Base-by-base conservation (phyloP, 2,329 filamentous ascomycete genomes). In the Orbilia blumenaviensis region DNA sequence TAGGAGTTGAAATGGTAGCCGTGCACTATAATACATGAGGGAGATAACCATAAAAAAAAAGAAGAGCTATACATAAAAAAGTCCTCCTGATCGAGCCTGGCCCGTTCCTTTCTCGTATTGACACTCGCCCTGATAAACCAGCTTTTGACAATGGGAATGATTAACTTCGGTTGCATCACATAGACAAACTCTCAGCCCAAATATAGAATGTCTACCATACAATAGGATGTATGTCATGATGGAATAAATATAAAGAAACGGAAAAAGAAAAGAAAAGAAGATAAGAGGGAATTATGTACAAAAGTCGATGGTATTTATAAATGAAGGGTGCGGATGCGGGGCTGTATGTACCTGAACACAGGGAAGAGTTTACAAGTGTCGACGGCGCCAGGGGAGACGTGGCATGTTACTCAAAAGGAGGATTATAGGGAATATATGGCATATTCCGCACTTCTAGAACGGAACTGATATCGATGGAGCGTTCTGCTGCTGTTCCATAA, bases 401-500 rank as follows among this genome's bases (percentile, higher is more conserved):
- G 52, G 46, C 29, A n/a, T 62, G 54, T 41, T 67, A 75, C 60
- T 66, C 86, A 87, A 56, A 87, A 50, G 29, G 38, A 64, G 46
- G 12, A 69, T 32, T 3, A 27, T 23, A 36, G 52, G 56, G 48
- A 44, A 41, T 44, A 64, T 63, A 3, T 36, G 29, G 16, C 34
- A 62, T 50, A 44, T 42, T 36, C 32, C 44, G 44, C 23, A 32
- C n/a, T 14, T 74, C 54, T 78, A 74, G 61, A 77, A 77, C 52
- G 67, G 72, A 64, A 76, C 66, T 41, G 67, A 66, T 69, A 69
- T 69, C 60, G 72, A 69, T 23, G 72, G 58, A 21, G 72, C 72
- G 32, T 36, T 58, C 83, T 93, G 91, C 83, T 93, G 91, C 84
- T 93, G 91, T 83, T 94, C 91, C 87, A 95, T 92, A 80, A 96